Evolutionary conservation across 1,139 yeast genomes (phyloP).

Genomic region (Fermentozyma sake): DNA sequence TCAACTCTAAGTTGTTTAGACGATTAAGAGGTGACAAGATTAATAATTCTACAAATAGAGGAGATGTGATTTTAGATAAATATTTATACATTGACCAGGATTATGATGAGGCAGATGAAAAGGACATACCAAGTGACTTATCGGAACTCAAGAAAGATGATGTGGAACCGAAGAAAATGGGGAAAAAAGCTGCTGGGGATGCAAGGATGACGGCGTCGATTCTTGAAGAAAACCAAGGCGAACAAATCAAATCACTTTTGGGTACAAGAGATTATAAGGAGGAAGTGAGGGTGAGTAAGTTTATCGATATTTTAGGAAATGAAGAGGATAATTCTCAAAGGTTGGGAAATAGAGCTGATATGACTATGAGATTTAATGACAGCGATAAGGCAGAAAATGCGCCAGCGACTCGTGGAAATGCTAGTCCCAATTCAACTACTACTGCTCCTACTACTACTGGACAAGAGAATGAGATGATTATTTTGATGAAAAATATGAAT

Average conservation of each 20-base stretch:
- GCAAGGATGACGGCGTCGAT: too few species aligned
- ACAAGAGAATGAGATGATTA: conserved; percentile 60
- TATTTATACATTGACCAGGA: conserved; percentile 61
- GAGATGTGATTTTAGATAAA: conserved; percentile 81
- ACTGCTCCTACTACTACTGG: conserved; percentile 13
- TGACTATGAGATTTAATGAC: conserved; percentile 71
- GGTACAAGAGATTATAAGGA: conserved; percentile 7
- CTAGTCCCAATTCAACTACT: conserved; percentile 2
- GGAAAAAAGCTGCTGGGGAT: too few species aligned
- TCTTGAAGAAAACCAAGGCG: too few species aligned
- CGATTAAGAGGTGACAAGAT: conserved; percentile 86
- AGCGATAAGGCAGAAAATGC: conserved; percentile 1
- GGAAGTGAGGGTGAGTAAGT: conserved; percentile 39
- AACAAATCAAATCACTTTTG: conserved; percentile 8
- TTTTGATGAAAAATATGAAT: conserved; percentile 84
- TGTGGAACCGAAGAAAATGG: conserved; percentile 10
- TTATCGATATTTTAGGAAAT: conserved; percentile 76
- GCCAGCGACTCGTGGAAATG: conserved; percentile 1
- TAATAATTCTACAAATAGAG: conserved; percentile 64
- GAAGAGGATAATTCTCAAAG: conserved; percentile 74
- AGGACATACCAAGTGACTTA: too few species aligned
- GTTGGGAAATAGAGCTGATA: conserved; percentile 79
- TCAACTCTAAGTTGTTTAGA: conserved; percentile 82
- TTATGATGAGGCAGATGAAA: conserved; percentile 44
- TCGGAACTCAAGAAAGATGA: conserved; percentile 24